Evolutionary conservation across 164 flowering plant genomes (phyloP), one percentile per base, ranked within the genome.

Genomic region (Nymphaea colorata): DNA sequence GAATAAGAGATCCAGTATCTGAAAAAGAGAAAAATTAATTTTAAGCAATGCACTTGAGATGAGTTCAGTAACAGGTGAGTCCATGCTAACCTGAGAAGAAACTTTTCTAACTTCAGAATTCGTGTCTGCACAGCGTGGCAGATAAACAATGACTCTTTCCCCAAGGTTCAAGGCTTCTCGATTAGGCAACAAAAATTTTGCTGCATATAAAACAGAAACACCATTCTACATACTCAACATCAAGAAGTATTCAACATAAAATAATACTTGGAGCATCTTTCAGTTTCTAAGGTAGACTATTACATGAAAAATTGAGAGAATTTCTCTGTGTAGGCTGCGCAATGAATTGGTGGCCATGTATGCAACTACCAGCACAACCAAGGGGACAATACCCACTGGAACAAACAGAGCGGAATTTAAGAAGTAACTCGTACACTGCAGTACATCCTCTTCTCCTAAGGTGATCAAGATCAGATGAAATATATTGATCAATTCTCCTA

Each of bases 71-170:
- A 45, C 53, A 45, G 5, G 53, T 45, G 53, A 45, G 53, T 45
- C 7, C 53, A 45, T 45, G 53, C 82, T 61, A 25, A 92, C 99
- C 97, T 88, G 91, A 64, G 93, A 86, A 70, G 96, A 87, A 69
- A 81, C 16, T 76, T 90, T 95, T 80, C 96, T 78, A 70, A 95
- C 91, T 84, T 87, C 94, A 69, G 98, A 78, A 74, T 83, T 81
- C 10, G 90, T 78, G 79, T 95, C 99, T 16, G 98, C 98, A 86
- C 98, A 95, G 59, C 98, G 97, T 69, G 99, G 94, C 75, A 95
- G 96, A 80, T 95, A 95, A 61, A 78, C 74, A 43, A 88, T 85
- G 51, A 89, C 84, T 72, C 99, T 87, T 65, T 95, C 94, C 43
- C 99, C 99, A 64, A 91, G 68, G 69, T 79, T 82, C 71, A 95